Percentiles rank a stretch among this genome's conserved stretches.
These are phyloP conservation scores for Eremothecium sinecaudum DNA, from an alignment of 1,139 yeast genomes.

Conservation along the genomic window DNA sequence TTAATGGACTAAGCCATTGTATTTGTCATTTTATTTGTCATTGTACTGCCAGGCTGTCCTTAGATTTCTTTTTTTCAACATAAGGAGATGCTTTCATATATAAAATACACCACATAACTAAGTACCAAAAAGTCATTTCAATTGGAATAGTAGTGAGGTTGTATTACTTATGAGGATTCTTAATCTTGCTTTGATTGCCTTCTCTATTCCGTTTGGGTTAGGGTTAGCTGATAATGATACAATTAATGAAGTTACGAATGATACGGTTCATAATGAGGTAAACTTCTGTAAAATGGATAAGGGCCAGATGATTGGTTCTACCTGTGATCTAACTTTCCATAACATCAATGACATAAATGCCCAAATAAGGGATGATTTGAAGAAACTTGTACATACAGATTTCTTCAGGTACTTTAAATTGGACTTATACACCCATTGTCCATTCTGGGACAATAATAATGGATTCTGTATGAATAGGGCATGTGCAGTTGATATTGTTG, in stretches of 20 bases:
- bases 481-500: conserved; percentile 81
- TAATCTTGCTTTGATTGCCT: too few relatives aligned
- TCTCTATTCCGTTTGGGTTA: too few relatives aligned
- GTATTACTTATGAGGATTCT: too few relatives aligned
- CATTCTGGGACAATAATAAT: conserved; percentile 75
- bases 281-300: conserved; percentile 32
- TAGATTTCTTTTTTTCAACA: neutral
- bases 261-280: conserved; percentile 10
- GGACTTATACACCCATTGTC: conserved; percentile 78
- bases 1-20: conserved; percentile 17
- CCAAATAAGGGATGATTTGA: conserved; percentile 44
- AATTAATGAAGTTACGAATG: too few relatives aligned
- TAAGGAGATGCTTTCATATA: too few relatives aligned
- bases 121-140: too few relatives aligned
- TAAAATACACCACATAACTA: too few relatives aligned
- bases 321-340: conserved; percentile 45
- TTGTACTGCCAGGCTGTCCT: neutral
- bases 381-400: conserved; percentile 52
- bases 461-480: conserved; percentile 82
- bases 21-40: too few relatives aligned
- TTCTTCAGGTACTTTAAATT: conserved; percentile 83
- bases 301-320: conserved; percentile 28
- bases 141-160: too few relatives aligned
- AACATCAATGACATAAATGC: conserved; percentile 45
- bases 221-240: too few relatives aligned